Evolutionary conservation across 2,329 filamentous ascomycete species (phyloP).

Genomic region (Botryotinia calthae): DNA sequence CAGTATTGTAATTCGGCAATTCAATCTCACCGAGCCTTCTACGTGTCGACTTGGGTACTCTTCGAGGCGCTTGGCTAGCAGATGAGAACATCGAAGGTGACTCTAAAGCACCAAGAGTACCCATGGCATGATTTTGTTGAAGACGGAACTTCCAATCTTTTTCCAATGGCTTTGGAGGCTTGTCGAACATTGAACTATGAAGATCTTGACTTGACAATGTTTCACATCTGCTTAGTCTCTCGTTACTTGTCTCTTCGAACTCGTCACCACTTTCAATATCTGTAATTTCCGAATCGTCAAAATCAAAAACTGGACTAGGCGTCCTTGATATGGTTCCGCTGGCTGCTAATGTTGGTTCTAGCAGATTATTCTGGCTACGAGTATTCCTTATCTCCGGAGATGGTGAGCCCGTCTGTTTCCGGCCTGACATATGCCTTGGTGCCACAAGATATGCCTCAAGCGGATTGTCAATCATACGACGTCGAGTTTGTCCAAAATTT

Average conservation of each 20-base stretch:
- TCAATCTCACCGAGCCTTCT: not conserved
- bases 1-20: not conserved
- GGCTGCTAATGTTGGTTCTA: not conserved
- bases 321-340: slow-evolving; percentile 1
- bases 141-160: slow-evolving; percentile 13
- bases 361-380: not conserved
- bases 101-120: not conserved
- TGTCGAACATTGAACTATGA: slow-evolving; percentile 5
- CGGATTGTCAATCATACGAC: not conserved
- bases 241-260: not conserved
- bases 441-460: not conserved
- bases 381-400: not conserved
- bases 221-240: slow-evolving; percentile 10
- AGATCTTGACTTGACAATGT: slow-evolving; percentile 11
- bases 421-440: not conserved
- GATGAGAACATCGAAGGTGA: not conserved
- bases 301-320: slow-evolving; percentile 17
- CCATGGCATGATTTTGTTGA: not conserved
- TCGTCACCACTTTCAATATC: slow-evolving; percentile 8
- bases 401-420: not conserved
- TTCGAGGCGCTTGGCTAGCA: not conserved
- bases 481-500: too few relatives aligned
- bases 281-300: slow-evolving; percentile 10
- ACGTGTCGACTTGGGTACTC: not conserved
- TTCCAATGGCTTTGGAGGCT: not conserved